Percentiles rank a stretch among this genome's conserved stretches.
phyloP scores from a whole-genome alignment of 192 early-diverging fungal genomes.

The Linnemannia elongata region DNA sequence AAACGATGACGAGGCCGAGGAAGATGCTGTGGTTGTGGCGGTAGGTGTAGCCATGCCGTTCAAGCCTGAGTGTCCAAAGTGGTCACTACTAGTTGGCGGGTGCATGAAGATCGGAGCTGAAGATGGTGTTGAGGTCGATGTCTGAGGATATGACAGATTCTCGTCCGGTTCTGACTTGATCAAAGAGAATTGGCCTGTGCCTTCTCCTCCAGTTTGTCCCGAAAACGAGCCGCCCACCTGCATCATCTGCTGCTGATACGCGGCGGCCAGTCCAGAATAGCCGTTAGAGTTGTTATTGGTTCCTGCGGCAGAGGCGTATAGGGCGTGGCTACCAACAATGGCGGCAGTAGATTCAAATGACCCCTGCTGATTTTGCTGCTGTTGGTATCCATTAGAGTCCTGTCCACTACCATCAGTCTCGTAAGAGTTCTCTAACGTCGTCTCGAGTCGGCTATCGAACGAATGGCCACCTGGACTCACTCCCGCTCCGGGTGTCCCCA shows the following conservation, averaged over 20 bases:
- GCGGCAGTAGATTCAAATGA: background rate
- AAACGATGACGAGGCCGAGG: conserved; percentile 24
- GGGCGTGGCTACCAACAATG: background rate
- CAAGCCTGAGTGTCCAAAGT: conserved; percentile 19
- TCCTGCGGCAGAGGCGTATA: background rate
- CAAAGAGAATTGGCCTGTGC: background rate
- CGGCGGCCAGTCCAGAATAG: background rate
- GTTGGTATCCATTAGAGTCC: background rate
- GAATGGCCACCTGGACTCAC: conserved; percentile 32
- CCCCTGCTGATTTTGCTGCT: background rate
- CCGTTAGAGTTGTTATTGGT: background rate
- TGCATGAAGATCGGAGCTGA: conserved; percentile 7
- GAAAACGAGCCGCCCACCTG: background rate
- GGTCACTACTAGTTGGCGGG: conserved; percentile 16
- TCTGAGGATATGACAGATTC: background rate
- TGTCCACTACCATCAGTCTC: conserved; percentile 16
- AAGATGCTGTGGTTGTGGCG: conserved; percentile 20
- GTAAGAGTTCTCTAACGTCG: conserved; percentile 27
- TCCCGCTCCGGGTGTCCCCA: conserved; percentile 11
- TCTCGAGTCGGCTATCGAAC: conserved; percentile 41
- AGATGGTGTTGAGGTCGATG: background rate
- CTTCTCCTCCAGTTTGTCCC: too few species aligned
- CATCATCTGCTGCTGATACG: background rate
- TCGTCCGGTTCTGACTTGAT: background rate
- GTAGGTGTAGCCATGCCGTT: conserved; percentile 20